Percentiles rank a stretch among this genome's conserved stretches.
Conservation (phyloP, 345 rosid species). For the Eucalyptus regnans region DNA sequence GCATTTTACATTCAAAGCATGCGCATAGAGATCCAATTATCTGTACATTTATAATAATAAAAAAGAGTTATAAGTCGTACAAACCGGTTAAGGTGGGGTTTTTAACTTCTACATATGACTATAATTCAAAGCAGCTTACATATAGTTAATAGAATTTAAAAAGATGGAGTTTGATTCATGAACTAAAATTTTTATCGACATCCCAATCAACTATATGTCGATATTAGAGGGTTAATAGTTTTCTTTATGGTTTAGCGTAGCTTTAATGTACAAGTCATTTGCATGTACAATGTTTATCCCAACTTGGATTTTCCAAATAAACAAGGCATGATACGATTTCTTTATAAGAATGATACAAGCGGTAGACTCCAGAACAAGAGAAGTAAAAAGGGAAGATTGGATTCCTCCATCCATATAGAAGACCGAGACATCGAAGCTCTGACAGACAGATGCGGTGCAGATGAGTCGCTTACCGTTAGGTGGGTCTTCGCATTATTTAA, state of each 20-base stretch:
- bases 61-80: neutral
- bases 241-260: neutral
- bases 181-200: accelerated
- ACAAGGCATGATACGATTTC: neutral
- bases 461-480: neutral
- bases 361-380: neutral
- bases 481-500: neutral
- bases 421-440: neutral
- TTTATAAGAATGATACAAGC: neutral
- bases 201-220: accelerated
- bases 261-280: neutral
- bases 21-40: accelerated
- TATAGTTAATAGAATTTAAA: accelerated
- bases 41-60: accelerated
- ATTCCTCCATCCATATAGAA: neutral
- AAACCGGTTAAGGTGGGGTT: neutral
- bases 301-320: neutral
- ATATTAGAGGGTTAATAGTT: neutral
- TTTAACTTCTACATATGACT: accelerated
- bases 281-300: neutral
- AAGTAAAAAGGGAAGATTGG: neutral
- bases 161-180: accelerated
- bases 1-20: neutral
- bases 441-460: neutral
- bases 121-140: accelerated